Evolutionary conservation across 805 yeast species (phyloP).

Genomic region (Saturnispora besseyi): DNA sequence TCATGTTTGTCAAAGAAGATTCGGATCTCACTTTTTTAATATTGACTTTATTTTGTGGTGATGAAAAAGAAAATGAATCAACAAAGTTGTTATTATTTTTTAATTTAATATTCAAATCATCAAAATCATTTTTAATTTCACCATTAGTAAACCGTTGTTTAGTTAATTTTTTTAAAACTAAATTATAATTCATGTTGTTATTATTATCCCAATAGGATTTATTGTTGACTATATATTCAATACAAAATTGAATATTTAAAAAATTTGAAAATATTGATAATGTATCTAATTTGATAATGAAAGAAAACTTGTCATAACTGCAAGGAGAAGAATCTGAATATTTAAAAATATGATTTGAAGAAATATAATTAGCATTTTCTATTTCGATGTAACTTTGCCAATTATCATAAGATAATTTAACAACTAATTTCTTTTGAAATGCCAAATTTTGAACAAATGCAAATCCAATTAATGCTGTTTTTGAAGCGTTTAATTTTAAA

Average conservation of each 20-base stretch:
- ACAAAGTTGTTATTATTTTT: constrained; percentile 25
- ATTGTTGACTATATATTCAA: constrained; percentile 30
- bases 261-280: constrained; percentile 17
- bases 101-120: constrained; percentile 24
- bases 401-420: constrained; percentile 42
- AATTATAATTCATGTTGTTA: constrained; percentile 28
- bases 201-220: constrained; percentile 35
- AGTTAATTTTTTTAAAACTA: constrained; percentile 26
- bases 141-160: constrained; percentile 27
- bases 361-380: constrained; percentile 28
- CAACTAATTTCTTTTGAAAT: constrained; percentile 31
- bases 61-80: constrained; percentile 16
- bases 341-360: constrained; percentile 33
- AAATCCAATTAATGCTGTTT: constrained; percentile 35
- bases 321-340: constrained; percentile 24
- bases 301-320: constrained; percentile 37
- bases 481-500: constrained; percentile 31
- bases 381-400: constrained; percentile 32
- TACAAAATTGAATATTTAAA: constrained; percentile 32
- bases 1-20: constrained; percentile 19
- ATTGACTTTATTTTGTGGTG: constrained; percentile 14
- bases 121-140: constrained; percentile 21
- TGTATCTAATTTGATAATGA: constrained; percentile 36
- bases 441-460: constrained; percentile 32
- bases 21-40: constrained; percentile 27